Evolutionary conservation across 2,329 filamentous ascomycete species (phyloP).

Genomic region (Colletotrichum trifolii): DNA sequence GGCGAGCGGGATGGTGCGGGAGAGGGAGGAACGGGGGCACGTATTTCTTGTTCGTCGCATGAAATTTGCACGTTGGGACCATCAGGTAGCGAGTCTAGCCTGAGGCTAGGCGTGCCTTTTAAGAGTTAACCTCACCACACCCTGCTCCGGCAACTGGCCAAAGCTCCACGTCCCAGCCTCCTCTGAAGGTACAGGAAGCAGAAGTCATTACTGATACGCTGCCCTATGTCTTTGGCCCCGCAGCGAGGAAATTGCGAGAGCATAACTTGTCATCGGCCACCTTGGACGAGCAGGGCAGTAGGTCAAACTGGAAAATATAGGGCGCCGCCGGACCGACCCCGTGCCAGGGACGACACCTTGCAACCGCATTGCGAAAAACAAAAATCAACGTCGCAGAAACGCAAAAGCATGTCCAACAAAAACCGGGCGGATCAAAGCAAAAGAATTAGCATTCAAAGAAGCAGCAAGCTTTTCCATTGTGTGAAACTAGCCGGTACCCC

Average conservation of each 20-base stretch:
- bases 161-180: neutral
- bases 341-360: too few species aligned
- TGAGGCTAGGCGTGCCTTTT: slow-evolving; percentile 7
- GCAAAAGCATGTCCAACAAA: too few species aligned
- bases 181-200: too few species aligned
- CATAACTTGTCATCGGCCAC: too few species aligned
- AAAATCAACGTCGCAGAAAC: too few species aligned
- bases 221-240: too few species aligned
- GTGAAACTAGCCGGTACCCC: slow-evolving; percentile 34
- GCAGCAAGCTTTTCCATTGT: slow-evolving; percentile 34
- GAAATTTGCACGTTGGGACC: slow-evolving; percentile 4
- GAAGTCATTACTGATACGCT: too few species aligned
- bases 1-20: slow-evolving; percentile 25
- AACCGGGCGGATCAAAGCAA: neutral
- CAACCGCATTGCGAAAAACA: too few species aligned
- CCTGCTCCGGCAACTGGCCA: neutral
- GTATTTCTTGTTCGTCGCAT: slow-evolving; percentile 30
- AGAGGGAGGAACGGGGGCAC: slow-evolving; percentile 1
- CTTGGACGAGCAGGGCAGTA: too few species aligned
- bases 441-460: slow-evolving; percentile 32
- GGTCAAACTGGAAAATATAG: too few species aligned
- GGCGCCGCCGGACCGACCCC: too few species aligned
- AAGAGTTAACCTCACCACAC: neutral
- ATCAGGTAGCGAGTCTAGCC: neutral
- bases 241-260: too few species aligned